Conservation (phyloP, 176 grass and related monocot species). For the Oryza punctata region DNA sequence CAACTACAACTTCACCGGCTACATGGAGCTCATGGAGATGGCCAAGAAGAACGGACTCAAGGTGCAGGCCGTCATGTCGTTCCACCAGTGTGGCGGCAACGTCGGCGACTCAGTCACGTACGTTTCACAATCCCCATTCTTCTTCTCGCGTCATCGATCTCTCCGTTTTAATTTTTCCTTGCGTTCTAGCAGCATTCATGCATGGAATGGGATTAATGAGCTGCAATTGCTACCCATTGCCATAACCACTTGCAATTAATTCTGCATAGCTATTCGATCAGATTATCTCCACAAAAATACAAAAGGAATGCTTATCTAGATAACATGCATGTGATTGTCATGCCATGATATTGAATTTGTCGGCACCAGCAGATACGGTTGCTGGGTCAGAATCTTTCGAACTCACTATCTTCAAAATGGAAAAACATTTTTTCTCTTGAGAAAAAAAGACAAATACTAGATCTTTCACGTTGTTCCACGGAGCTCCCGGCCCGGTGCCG, state of each 20-base stretch:
- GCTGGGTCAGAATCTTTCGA: not conserved
- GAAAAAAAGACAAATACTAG: not conserved
- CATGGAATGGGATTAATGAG: not conserved
- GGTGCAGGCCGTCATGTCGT: conserved; percentile 91
- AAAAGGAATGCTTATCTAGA: not conserved
- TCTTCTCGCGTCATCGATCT: not conserved
- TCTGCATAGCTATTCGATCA: not conserved
- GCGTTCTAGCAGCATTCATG: not conserved
- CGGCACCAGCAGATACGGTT: not conserved
- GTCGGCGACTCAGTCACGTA: conserved; percentile 52
- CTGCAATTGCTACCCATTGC: not conserved
- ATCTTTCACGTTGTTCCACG: not conserved
- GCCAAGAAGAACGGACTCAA: conserved; percentile 55
- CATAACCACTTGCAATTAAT: not conserved
- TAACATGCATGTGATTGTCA: not conserved
- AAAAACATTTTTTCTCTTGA: not conserved
- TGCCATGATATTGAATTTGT: not conserved
- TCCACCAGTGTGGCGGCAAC: conserved; percentile 92
- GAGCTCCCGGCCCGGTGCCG: not conserved
- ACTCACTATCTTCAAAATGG: not conserved
- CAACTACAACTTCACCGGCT: conserved; percentile 61
- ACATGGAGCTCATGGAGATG: conserved; percentile 76
- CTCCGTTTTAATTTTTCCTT: not conserved
- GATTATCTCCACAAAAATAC: not conserved
- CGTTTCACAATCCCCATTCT: conserved; percentile 27